Base-by-base conservation (phyloP, 495 filamentous ascomycete species). In the Penicillium robsamsonii region DNA sequence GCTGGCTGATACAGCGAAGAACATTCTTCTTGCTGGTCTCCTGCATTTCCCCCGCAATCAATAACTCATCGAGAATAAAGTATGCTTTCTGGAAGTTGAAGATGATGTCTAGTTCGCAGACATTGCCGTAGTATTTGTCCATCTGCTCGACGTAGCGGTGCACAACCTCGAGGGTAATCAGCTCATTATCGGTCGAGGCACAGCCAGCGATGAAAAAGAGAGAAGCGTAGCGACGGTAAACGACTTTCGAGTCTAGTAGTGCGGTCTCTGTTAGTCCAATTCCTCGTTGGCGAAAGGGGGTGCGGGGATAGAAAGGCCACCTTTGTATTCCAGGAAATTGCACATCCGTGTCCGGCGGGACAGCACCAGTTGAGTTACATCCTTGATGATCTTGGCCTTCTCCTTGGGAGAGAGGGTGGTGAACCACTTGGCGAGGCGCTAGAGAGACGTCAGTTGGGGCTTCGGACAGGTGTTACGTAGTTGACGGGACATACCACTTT, bases 91-190 rank as follows among this genome's bases (percentile, higher is more conserved):
- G 94, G 72, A 97, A 97, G 73, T 97, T 97, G 82, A 99, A 99
- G 66, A 97, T 96, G 68, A 98, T 94, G 66, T 98, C 94, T 61
- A 98, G 79, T 79, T 99, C 95, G 84, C 94, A 99, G 55, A 99
- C 94, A 75, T 99, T 99, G 71, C 94, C 94, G 70, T 99, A 99
- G 80, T 97, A 99, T 71, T 97, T 99, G 81, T 99, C 94, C 94
- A 97, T 99, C 77, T 97, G 94, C 73, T 99, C 94, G 47, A 97
- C 94, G 71, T 97, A 97, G 63, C 94, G 90, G 75, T 99, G 94
- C 46, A 99, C 93, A 69, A 97, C 91, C 72, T 99, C 94, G 61
- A 99, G 88, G 31, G 90, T 96, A 71, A 97, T 96, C 72, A 99
- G 78, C 68, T 99, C 94, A 78, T 99, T 99, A 68, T 97, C 94